Percentiles rank a stretch among this genome's conserved stretches.
These are phyloP conservation scores for Saccharum spontaneum DNA, from an alignment of 176 grass and related monocot genomes.

Conservation along the genomic window DNA sequence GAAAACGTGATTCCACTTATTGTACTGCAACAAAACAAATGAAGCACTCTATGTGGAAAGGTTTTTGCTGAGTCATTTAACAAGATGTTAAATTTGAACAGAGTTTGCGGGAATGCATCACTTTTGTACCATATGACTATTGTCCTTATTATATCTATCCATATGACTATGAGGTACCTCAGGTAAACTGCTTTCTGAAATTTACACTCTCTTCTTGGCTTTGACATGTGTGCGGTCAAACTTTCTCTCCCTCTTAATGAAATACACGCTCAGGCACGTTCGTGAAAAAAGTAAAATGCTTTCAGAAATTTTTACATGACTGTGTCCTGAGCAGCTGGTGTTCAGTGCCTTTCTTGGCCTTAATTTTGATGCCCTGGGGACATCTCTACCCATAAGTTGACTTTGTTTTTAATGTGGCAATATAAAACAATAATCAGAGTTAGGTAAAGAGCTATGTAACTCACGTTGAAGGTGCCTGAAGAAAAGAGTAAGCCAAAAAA, in stretches of 20 bases:
- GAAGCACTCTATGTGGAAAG: neutral
- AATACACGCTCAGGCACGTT: neutral
- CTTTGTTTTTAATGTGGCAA: neutral
- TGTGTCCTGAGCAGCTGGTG: neutral
- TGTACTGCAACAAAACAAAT: neutral
- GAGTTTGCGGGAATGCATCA: neutral
- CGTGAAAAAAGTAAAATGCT: neutral
- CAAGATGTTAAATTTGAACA: neutral
- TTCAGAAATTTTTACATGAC: neutral
- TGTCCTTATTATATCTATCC: constrained; percentile 2
- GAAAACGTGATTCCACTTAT: neutral
- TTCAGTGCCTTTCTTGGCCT: neutral
- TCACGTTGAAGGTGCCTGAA: constrained; percentile 99
- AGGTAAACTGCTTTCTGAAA: neutral
- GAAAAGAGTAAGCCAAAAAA: constrained; percentile 97
- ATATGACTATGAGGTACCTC: neutral
- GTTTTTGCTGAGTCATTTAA: neutral
- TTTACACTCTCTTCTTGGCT: neutral
- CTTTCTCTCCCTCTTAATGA: neutral
- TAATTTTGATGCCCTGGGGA: neutral
- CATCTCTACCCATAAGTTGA: neutral
- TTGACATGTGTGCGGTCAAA: neutral
- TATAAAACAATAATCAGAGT: constrained; percentile 3
- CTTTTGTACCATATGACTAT: constrained; percentile 2
- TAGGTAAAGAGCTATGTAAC: constrained; percentile 12